These are phyloP conservation scores for Saccharomycopsis oosterbeekiorum DNA, from an alignment of 805 yeast species.

Conservation along the genomic window DNA sequence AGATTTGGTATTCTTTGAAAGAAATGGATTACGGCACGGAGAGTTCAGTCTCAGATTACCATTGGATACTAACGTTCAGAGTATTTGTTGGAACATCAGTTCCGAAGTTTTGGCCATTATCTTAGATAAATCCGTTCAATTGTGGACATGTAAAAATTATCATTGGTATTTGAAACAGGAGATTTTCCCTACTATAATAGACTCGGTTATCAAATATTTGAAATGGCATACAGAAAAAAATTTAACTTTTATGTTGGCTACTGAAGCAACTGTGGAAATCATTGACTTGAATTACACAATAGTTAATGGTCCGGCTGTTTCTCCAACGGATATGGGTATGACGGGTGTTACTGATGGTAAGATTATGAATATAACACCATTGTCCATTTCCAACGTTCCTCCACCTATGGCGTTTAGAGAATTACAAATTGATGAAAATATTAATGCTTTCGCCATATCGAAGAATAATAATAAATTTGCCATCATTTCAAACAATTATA, in stretches of 20 bases:
- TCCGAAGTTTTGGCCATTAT: constrained; percentile 71
- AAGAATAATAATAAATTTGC: constrained; percentile 50
- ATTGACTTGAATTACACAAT: constrained; percentile 58
- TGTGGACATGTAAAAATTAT: constrained; percentile 89
- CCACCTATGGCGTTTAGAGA: constrained; percentile 84
- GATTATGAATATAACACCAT: constrained; percentile 65
- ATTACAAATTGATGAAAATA: constrained; percentile 42
- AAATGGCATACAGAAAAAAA: constrained; percentile 91
- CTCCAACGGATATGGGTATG: constrained; percentile 70
- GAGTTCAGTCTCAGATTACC: constrained; percentile 64
- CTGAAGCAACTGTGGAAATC: constrained; percentile 41
- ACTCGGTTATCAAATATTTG: constrained; percentile 30
- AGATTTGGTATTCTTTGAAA: constrained; percentile 71
- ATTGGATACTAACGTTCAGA: constrained; percentile 37
- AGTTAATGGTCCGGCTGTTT: constrained; percentile 55
- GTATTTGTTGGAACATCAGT: constrained; percentile 69
- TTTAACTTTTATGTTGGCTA: constrained; percentile 58
- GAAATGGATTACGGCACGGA: constrained; percentile 88
- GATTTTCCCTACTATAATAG: constrained; percentile 24
- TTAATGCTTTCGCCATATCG: constrained; percentile 57
- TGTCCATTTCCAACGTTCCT: constrained; percentile 79
- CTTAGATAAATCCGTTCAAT: constrained; percentile 51
- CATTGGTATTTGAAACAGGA: constrained; percentile 94
- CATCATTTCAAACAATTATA: constrained; percentile 22
- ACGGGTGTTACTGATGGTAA: constrained; percentile 73